These are phyloP conservation scores for Hyphopichia homilentoma DNA, from an alignment of 805 yeast genomes.

Conservation along the genomic window DNA sequence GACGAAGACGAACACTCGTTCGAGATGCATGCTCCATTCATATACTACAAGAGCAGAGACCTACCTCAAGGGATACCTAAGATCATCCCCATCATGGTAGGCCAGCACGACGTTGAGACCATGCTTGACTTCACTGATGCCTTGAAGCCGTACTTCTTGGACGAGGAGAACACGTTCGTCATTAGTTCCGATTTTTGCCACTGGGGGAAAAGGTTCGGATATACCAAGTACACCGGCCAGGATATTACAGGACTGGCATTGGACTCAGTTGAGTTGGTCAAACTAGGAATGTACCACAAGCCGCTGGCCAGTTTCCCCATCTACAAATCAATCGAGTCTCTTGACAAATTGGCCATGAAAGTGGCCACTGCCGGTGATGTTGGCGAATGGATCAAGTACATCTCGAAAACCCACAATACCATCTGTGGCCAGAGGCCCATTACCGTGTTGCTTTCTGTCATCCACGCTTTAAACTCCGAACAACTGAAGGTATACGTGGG, in stretches of 20 bases:
- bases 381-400: slow-evolving; percentile 61
- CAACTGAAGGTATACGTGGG: too few species aligned
- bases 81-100: slow-evolving; percentile 78
- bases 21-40: slow-evolving; percentile 89
- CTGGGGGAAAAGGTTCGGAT: slow-evolving; percentile 61
- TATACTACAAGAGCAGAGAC: slow-evolving; percentile 45
- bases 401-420: slow-evolving; percentile 73
- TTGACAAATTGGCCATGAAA: slow-evolving; percentile 72
- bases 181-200: slow-evolving; percentile 93
- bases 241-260: slow-evolving; percentile 13
- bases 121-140: slow-evolving; percentile 44
- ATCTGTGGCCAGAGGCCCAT: slow-evolving; percentile 92
- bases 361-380: slow-evolving; percentile 55
- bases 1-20: slow-evolving; percentile 90
- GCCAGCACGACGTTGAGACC: slow-evolving; percentile 49
- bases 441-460: slow-evolving; percentile 52
- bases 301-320: slow-evolving; percentile 47
- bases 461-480: too few species aligned
- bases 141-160: slow-evolving; percentile 51
- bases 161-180: slow-evolving; percentile 62
- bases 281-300: too few species aligned
- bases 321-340: slow-evolving; percentile 63
- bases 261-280: slow-evolving; percentile 5
- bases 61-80: slow-evolving; percentile 31
- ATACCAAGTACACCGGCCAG: slow-evolving; percentile 30